Evolutionary conservation across 495 filamentous ascomycete species (phyloP), one percentile per base, ranked within the genome.

Genomic region (Aspergillus heteromorphus): DNA sequence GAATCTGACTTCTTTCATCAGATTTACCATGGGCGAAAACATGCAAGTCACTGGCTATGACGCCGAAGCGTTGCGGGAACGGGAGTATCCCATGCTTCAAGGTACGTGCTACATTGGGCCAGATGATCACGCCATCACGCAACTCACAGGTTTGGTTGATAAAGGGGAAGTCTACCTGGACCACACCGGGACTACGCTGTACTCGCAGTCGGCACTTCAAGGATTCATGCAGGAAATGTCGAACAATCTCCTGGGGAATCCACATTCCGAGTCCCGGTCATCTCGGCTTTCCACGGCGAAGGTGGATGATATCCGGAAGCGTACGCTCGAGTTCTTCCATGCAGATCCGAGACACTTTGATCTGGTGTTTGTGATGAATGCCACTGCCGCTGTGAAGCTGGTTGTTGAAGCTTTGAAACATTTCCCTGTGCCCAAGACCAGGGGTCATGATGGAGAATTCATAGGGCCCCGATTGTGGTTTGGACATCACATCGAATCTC

Each of bases 141-240:
- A 17, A 41, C 40, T 41, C 6, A 7, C 40, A 41, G 21, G 20
- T n/a, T n/a, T n/a, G n/a, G n/a, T n/a, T n/a, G n/a, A n/a, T n/a
- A n/a, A n/a, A 45, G 49, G 45, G 4, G 54, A 49, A 19, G 29
- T 57, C 2, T 91, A 91, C 67, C 82, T 91, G 23, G 87, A 91
- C 61, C 87, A 91, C 72, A 81, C 80, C 20, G 87, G 87, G 16
- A 80, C 87, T n/a, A 88, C 87, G 3, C 77, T 88, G 38, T 87
- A 87, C 55, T 79, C 87, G 17, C 80, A 72, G 61, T 84, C 86
- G 11, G 13, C 48, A 20, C 20, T 61, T 10, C 48, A 48, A 42
- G 31, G 47, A 0, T 72, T 84, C 19, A 67, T 88, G 21, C 70
- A 79, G 16, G 66, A 75, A 13, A 87, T 88, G 66, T 77, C 81